A percentile compares a stretch with the other conserved stretches of the same genome.
Evolutionary conservation across 2,329 filamentous ascomycete genomes (phyloP).

Genomic region (Coniochaeta sp.): DNA sequence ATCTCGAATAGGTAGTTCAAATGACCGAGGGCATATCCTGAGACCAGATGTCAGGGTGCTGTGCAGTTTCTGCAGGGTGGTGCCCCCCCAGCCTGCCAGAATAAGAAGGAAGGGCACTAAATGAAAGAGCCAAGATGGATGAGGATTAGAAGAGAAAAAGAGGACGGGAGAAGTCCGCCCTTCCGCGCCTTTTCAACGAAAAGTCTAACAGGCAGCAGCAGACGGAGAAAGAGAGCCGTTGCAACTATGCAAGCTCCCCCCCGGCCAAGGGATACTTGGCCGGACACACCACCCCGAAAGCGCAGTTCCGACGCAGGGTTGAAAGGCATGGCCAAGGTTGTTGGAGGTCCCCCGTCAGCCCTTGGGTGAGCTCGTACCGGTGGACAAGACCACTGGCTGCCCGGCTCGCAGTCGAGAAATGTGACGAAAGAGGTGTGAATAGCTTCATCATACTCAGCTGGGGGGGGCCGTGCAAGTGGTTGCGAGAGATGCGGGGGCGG

Average conservation of each 20-base stretch:
- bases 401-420: not conserved
- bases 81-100: not conserved
- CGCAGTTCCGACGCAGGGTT: not conserved
- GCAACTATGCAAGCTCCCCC: not conserved
- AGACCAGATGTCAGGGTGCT: not conserved
- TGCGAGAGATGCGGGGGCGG: not conserved
- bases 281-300: not conserved
- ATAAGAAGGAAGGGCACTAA: not conserved
- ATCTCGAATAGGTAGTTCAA: not conserved
- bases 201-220: not conserved
- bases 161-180: not conserved
- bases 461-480: constrained; percentile 2
- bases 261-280: too few species aligned
- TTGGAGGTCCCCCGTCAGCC: not conserved
- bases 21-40: not conserved
- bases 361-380: not conserved
- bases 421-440: not conserved
- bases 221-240: too few species aligned
- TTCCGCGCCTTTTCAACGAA: not conserved
- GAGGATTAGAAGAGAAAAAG: not conserved
- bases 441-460: not conserved
- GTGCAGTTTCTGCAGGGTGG: not conserved
- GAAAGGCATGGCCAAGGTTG: not conserved
- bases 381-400: not conserved
- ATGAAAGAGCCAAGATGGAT: too few species aligned